Percentiles rank a stretch among this genome's conserved stretches.
phyloP scores from a whole-genome alignment of 2,329 filamentous ascomycete species.

The Stachybotrys chartarum region DNA sequence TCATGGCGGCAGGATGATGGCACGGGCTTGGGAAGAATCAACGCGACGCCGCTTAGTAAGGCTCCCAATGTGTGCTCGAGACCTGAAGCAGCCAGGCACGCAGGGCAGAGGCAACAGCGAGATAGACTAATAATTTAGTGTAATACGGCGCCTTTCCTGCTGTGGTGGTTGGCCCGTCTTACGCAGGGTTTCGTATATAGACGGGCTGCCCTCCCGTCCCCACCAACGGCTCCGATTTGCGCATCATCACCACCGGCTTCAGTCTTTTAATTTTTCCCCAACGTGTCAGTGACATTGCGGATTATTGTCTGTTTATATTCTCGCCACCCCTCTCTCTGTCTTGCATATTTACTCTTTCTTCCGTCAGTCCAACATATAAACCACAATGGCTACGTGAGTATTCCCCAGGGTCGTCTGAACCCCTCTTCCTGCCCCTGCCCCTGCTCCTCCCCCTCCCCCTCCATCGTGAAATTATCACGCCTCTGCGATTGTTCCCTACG shows the following conservation, averaged over 20 bases:
- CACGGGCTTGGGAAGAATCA: too few relatives aligned
- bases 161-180: slow-evolving; percentile 2
- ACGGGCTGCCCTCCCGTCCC: too few relatives aligned
- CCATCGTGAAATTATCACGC: too few relatives aligned
- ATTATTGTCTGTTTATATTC: not conserved
- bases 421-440: not conserved
- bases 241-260: not conserved
- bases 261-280: not conserved
- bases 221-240: too few relatives aligned
- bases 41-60: too few relatives aligned
- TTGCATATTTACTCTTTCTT: not conserved
- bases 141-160: slow-evolving; percentile 2
- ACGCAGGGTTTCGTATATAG: too few relatives aligned
- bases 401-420: not conserved
- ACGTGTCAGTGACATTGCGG: not conserved
- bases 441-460: slow-evolving; percentile 2
- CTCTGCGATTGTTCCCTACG: too few relatives aligned
- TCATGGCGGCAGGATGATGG: too few relatives aligned
- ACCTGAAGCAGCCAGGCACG: too few relatives aligned
- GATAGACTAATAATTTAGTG: not conserved
- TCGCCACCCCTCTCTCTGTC: slow-evolving; percentile 1
- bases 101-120: too few relatives aligned
- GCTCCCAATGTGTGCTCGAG: too few relatives aligned
- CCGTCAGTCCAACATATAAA: not conserved
- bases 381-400: slow-evolving; percentile 27